Evolutionary conservation across 2,329 filamentous ascomycete genomes (phyloP).

Genomic region (Colletotrichum shisoi): DNA sequence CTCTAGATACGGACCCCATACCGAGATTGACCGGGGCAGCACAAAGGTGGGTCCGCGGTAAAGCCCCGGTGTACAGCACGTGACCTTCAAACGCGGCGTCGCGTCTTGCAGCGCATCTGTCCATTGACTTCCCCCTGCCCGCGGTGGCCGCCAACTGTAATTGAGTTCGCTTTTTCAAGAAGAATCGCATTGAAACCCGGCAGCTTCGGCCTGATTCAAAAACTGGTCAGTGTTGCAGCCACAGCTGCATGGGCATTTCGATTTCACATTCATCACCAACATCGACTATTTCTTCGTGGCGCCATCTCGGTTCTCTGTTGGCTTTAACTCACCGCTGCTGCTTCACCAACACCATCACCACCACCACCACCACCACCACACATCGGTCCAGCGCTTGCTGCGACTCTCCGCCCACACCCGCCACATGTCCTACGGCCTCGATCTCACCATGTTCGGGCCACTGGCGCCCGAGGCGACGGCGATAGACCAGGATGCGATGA

Average conservation of each 20-base stretch:
- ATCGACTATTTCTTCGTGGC: neutral
- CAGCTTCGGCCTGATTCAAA: too few species aligned
- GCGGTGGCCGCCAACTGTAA: neutral
- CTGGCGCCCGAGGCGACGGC: neutral
- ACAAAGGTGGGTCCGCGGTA: neutral
- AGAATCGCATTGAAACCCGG: neutral
- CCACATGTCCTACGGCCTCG: neutral
- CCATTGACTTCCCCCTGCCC: neutral
- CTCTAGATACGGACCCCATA: neutral
- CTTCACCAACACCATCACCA: too few species aligned
- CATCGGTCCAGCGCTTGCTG: neutral
- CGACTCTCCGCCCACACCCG: neutral
- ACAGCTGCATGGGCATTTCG: neutral
- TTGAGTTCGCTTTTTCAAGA: neutral
- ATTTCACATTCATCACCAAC: neutral
- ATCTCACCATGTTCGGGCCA: slow-evolving; percentile 1
- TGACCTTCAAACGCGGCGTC: slow-evolving; percentile 11
- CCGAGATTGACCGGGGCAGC: neutral
- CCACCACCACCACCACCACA: neutral
- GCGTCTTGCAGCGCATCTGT: slow-evolving; percentile 20
- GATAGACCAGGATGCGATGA: neutral
- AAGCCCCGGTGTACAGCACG: neutral
- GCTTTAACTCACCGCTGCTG: neutral
- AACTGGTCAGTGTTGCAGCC: neutral
- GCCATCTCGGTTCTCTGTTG: neutral